Percentiles rank a stretch among this genome's conserved stretches.
phyloP scores from a whole-genome alignment of 345 rosid species.

The Ceriops decandra region DNA sequence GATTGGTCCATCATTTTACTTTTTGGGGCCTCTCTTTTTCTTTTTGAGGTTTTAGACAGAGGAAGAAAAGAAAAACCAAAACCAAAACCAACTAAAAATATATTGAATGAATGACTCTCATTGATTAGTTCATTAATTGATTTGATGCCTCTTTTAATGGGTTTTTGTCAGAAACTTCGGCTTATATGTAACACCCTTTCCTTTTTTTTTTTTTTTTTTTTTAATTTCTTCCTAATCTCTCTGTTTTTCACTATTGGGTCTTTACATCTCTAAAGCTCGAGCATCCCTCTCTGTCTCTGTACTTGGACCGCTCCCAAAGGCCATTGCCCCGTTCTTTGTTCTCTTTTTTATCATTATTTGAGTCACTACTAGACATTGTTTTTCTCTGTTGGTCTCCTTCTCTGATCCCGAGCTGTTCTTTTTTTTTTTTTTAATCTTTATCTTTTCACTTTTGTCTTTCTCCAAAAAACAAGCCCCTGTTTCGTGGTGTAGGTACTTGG shows the following conservation, averaged over 20 bases:
- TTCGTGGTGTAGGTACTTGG: no score
- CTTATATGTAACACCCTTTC: constrained; percentile 3
- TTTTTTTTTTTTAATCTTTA: constrained; percentile 16
- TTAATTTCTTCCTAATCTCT: background rate
- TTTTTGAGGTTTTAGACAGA: background rate
- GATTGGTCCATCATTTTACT: constrained; percentile 15
- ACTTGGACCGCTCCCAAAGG: constrained; percentile 23
- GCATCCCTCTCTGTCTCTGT: constrained; percentile 2
- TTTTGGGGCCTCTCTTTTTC: background rate
- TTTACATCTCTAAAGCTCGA: constrained; percentile 18
- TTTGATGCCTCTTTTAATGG: background rate
- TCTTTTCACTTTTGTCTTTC: constrained; percentile 35
- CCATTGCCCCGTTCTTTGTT: constrained; percentile 21
- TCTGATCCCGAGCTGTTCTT: constrained; percentile 52
- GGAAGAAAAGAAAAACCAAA: background rate
- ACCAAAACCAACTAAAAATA: background rate
- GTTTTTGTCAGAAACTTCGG: constrained; percentile 38
- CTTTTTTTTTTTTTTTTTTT: background rate
- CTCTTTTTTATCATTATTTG: constrained; percentile 26
- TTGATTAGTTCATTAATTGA: background rate
- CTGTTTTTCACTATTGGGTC: constrained; percentile 6
- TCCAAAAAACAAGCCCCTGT: constrained; percentile 6
- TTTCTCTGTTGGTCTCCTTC: constrained; percentile 14
- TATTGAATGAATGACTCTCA: background rate
- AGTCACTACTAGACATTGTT: constrained; percentile 11